phyloP scores from a whole-genome alignment of 306 rosid species.

The Phaseolus lunatus region DNA sequence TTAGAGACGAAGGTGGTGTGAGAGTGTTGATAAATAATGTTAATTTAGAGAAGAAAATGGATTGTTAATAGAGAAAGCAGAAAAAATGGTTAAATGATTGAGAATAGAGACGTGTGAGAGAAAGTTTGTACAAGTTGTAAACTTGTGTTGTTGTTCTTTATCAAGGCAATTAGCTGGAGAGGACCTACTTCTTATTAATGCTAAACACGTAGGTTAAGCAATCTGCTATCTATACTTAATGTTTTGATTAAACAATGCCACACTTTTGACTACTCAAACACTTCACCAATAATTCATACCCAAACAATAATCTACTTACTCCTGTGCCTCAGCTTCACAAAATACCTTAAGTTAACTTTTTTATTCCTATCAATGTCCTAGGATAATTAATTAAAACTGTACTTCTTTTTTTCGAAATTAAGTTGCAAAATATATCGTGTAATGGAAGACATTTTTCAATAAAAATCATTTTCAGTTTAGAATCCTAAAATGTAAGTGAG shows the following conservation, averaged over 20 bases:
- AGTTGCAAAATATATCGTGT: too few relatives aligned
- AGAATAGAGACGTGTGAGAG: conserved; percentile 40
- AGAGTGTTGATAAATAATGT: too few relatives aligned
- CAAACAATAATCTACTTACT: not conserved
- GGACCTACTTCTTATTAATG: conserved; percentile 53
- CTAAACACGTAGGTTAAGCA: conserved; percentile 40
- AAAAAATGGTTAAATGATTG: conserved; percentile 22
- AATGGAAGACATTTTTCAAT: too few relatives aligned
- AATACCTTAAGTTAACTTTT: too few relatives aligned
- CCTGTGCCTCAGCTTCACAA: too few relatives aligned
- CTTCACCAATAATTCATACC: conserved; percentile 8
- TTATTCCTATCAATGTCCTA: too few relatives aligned
- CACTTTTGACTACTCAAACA: not conserved
- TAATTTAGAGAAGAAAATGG: not conserved
- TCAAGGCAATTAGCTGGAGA: conserved; percentile 54
- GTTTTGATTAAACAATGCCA: conserved; percentile 11
- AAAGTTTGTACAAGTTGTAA: conserved; percentile 40
- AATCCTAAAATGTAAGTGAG: too few relatives aligned
- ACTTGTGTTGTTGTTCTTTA: conserved; percentile 42
- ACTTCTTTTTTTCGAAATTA: too few relatives aligned
- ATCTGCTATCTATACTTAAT: not conserved
- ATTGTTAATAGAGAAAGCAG: conserved; percentile 26
- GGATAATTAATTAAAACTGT: too few relatives aligned
- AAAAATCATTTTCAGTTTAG: too few relatives aligned
- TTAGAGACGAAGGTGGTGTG: too few relatives aligned